phyloP scores from a whole-genome alignment of 208 protist species.

The Angomonas deanei region DNA sequence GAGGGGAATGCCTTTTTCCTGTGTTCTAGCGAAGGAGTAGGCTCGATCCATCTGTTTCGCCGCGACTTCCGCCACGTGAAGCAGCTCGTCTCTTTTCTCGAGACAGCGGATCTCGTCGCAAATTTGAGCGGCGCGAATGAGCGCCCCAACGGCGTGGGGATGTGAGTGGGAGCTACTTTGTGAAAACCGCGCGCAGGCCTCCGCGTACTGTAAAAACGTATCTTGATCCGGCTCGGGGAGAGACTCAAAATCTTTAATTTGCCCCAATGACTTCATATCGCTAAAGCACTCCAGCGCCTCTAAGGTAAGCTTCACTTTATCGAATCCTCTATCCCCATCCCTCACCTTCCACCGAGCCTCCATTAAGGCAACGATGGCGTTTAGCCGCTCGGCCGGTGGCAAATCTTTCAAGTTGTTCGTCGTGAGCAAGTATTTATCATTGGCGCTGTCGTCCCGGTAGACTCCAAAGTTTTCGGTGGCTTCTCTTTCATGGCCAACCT shows the following conservation, averaged over 20 bases:
- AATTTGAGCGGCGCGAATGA: conserved; percentile 74
- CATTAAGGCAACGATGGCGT: conserved; percentile 72
- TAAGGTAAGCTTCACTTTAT: conserved; percentile 80
- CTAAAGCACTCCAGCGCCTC: conserved; percentile 86
- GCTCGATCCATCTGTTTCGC: conserved; percentile 64
- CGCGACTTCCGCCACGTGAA: conserved; percentile 66
- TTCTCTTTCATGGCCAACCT: conserved; percentile 80
- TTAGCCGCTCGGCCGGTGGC: conserved; percentile 56
- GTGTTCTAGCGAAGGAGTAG: conserved; percentile 66
- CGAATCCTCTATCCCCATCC: conserved; percentile 80
- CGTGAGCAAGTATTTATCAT: conserved; percentile 67
- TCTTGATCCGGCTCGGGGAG: conserved; percentile 78
- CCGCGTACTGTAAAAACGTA: conserved; percentile 83
- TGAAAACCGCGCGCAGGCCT: conserved; percentile 64
- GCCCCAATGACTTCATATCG: conserved; percentile 61
- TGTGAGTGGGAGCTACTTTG: conserved; percentile 82
- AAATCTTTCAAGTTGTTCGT: conserved; percentile 73
- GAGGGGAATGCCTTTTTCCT: conserved; percentile 28
- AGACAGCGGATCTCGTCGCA: conserved; percentile 86
- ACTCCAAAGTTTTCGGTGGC: conserved; percentile 80
- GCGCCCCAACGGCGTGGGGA: conserved; percentile 66
- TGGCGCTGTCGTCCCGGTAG: conserved; percentile 65
- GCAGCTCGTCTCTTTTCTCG: conserved; percentile 81
- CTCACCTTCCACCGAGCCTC: conserved; percentile 65
- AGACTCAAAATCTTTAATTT: conserved; percentile 55